Evolutionary conservation across 2,329 filamentous ascomycete species (phyloP).

Genomic region (Beauveria sp.): DNA sequence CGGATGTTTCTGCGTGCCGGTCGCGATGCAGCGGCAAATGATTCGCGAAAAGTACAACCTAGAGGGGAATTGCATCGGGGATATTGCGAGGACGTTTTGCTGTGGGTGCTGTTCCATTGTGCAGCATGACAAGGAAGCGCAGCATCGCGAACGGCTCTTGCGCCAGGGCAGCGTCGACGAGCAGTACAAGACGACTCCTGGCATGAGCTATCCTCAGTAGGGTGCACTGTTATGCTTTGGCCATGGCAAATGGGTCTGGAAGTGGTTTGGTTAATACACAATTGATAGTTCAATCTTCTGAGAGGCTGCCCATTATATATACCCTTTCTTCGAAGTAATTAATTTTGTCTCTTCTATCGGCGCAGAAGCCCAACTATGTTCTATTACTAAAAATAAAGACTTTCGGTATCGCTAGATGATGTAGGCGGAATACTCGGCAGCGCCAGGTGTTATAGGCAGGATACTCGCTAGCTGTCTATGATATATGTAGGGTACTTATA

Average conservation of each 20-base stretch:
- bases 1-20: constrained; percentile 34
- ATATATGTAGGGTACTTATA: no score
- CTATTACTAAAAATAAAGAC: not conserved
- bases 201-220: constrained; percentile 21
- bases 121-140: constrained; percentile 41
- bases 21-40: constrained; percentile 37
- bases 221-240: not conserved
- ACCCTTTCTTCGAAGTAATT: not conserved
- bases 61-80: constrained; percentile 34
- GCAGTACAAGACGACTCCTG: constrained; percentile 23
- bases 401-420: no score
- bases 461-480: no score
- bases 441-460: no score
- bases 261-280: not conserved
- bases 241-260: not conserved
- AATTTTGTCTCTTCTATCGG: not conserved
- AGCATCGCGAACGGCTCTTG: constrained; percentile 25
- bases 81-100: constrained; percentile 36
- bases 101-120: constrained; percentile 37
- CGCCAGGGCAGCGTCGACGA: constrained; percentile 17
- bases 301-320: not conserved
- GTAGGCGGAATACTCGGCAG: no score
- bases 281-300: not conserved
- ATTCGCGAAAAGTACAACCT: constrained; percentile 39
- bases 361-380: no score